Conservation (phyloP, 257 asterid genomes). For the Anisodus tanguticus region DNA sequence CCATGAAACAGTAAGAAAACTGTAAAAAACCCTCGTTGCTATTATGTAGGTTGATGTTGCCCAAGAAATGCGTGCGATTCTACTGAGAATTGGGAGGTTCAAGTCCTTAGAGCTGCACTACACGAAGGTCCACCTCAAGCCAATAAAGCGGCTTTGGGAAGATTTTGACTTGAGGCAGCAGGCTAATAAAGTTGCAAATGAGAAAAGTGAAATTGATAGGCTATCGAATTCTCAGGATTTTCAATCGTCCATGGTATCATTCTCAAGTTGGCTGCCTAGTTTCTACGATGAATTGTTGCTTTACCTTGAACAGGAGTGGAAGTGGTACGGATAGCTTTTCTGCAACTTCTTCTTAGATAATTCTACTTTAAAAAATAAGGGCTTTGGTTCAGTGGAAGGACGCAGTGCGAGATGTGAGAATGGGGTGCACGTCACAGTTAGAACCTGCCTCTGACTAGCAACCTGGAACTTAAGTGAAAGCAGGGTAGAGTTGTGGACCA, state of each 20-base stretch:
- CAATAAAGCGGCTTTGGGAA: conserved; percentile 85
- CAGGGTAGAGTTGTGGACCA: neutral
- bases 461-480: neutral
- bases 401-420: neutral
- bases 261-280: conserved; percentile 86
- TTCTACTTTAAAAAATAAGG: conserved; percentile 9
- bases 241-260: conserved; percentile 52
- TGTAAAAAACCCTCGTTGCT: conserved; percentile 21
- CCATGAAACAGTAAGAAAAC: conserved; percentile 21
- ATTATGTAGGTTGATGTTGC: conserved; percentile 72
- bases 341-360: neutral
- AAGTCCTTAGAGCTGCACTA: conserved; percentile 85
- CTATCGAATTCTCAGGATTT: conserved; percentile 49
- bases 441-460: neutral
- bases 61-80: conserved; percentile 91
- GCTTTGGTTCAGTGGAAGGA: conserved; percentile 19
- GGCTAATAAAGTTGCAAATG: conserved; percentile 68
- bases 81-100: conserved; percentile 83
- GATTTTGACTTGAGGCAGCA: conserved; percentile 82
- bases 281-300: conserved; percentile 94
- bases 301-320: conserved; percentile 99
- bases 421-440: neutral
- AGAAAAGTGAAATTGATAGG: conserved; percentile 66
- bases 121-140: conserved; percentile 80
- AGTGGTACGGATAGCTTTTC: conserved; percentile 62